Percentiles rank a stretch among this genome's conserved stretches.
phyloP scores from a whole-genome alignment of 805 yeast genomes.

The Zygoascus ofunaensis region DNA sequence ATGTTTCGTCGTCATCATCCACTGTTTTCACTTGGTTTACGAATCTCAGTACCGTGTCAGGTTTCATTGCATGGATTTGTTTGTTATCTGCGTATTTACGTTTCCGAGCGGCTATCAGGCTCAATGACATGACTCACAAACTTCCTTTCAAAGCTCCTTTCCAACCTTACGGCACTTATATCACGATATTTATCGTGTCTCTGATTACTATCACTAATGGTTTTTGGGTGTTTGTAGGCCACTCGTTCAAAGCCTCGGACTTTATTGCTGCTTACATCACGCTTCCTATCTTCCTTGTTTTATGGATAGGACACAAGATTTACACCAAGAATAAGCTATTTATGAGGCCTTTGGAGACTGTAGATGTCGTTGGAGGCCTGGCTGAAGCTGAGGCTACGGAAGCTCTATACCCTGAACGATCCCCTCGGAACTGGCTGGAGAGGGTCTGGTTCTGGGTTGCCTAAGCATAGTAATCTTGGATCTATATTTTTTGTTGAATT shows the following conservation, averaged over 20 bases:
- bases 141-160: slow-evolving; percentile 47
- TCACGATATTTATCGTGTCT: slow-evolving; percentile 40
- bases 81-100: slow-evolving; percentile 46
- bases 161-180: slow-evolving; percentile 53
- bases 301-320: slow-evolving; percentile 22
- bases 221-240: slow-evolving; percentile 55
- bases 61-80: slow-evolving; percentile 55
- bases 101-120: slow-evolving; percentile 54
- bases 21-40: slow-evolving; percentile 56
- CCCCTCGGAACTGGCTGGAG: slow-evolving; percentile 32
- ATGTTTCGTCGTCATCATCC: slow-evolving; percentile 44
- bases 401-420: slow-evolving; percentile 33
- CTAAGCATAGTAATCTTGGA: neutral
- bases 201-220: slow-evolving; percentile 61
- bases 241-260: slow-evolving; percentile 46
- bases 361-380: slow-evolving; percentile 54
- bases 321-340: slow-evolving; percentile 19
- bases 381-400: slow-evolving; percentile 44
- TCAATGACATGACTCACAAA: slow-evolving; percentile 45
- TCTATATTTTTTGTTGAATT: slow-evolving; percentile 2
- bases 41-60: slow-evolving; percentile 57
- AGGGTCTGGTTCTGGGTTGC: slow-evolving; percentile 45
- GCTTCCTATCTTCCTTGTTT: slow-evolving; percentile 44
- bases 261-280: slow-evolving; percentile 62
- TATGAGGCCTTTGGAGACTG: slow-evolving; percentile 44